A percentile compares a stretch with the other conserved stretches of the same genome.
phyloP scores from a whole-genome alignment of 192 early-diverging fungal genomes.

The Phlyctochytrium planicorne region DNA sequence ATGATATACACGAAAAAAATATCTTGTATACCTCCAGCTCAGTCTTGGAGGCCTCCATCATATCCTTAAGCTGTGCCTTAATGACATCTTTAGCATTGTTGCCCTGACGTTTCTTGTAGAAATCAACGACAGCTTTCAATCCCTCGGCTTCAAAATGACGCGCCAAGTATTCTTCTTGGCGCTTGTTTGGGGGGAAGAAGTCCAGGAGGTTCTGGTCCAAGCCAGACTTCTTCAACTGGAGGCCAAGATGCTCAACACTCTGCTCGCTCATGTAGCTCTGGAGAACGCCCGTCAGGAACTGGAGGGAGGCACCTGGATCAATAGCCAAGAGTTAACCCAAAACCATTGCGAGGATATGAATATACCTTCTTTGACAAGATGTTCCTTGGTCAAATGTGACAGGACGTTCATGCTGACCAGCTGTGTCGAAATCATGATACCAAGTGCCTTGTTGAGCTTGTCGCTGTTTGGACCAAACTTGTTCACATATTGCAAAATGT shows the following conservation, averaged over 20 bases:
- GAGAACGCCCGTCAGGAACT: constrained; percentile 82
- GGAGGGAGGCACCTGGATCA: constrained; percentile 66
- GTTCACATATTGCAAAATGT: constrained; percentile 87
- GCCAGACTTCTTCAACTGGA: constrained; percentile 65
- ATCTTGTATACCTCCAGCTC: constrained; percentile 51
- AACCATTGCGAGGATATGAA: not conserved
- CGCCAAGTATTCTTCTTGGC: constrained; percentile 81
- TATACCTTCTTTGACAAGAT: constrained; percentile 87
- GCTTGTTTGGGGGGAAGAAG: constrained; percentile 91
- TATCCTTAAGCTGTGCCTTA: constrained; percentile 55
- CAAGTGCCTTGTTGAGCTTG: constrained; percentile 78
- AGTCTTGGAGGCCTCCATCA: constrained; percentile 59
- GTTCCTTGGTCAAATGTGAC: constrained; percentile 81
- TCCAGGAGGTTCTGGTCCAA: constrained; percentile 76
- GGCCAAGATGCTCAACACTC: constrained; percentile 72
- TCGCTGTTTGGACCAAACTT: constrained; percentile 75
- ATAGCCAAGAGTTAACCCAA: not conserved
- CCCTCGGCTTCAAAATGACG: constrained; percentile 93
- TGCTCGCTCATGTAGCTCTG: constrained; percentile 77
- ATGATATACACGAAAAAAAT: constrained; percentile 3
- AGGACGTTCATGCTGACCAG: constrained; percentile 73
- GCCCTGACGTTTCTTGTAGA: constrained; percentile 73
- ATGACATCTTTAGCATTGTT: constrained; percentile 66
- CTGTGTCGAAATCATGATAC: constrained; percentile 66
- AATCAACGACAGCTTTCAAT: constrained; percentile 82